Conservation (phyloP, 306 rosid genomes). For the Lathyrus oleraceus region DNA sequence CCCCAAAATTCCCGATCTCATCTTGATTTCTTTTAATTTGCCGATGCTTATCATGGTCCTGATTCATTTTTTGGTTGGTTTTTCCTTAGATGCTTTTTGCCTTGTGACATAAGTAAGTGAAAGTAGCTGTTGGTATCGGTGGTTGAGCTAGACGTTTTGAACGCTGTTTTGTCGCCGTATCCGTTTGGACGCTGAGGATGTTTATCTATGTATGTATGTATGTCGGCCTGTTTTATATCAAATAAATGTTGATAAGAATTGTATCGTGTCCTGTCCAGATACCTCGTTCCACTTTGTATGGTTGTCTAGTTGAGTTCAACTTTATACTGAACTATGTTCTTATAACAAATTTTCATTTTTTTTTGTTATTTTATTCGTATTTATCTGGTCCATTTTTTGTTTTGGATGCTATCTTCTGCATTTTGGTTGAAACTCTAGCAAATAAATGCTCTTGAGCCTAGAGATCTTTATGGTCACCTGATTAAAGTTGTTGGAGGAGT, state of each 20-base stretch:
- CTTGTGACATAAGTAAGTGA: constrained; percentile 27
- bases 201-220: neutral
- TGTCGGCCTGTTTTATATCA: neutral
- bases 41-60: constrained; percentile 3
- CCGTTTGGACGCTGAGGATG: neutral
- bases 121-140: constrained; percentile 12
- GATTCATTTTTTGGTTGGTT: neutral
- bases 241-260: neutral
- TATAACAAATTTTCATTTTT: neutral
- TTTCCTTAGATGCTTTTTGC: constrained; percentile 12
- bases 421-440: constrained; percentile 49
- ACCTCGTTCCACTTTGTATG: neutral
- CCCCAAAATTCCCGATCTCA: neutral
- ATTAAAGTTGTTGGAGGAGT: too few relatives aligned
- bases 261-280: neutral
- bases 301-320: neutral
- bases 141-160: constrained; percentile 12
- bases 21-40: constrained; percentile 4
- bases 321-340: neutral
- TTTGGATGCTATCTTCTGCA: constrained; percentile 57
- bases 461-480: constrained; percentile 53
- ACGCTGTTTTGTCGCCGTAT: neutral
- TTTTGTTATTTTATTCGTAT: neutral
- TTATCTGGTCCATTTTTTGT: constrained; percentile 46
- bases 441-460: constrained; percentile 51